Conservation (phyloP, 23 red algal genomes). For the Gracilaria domingensis region DNA sequence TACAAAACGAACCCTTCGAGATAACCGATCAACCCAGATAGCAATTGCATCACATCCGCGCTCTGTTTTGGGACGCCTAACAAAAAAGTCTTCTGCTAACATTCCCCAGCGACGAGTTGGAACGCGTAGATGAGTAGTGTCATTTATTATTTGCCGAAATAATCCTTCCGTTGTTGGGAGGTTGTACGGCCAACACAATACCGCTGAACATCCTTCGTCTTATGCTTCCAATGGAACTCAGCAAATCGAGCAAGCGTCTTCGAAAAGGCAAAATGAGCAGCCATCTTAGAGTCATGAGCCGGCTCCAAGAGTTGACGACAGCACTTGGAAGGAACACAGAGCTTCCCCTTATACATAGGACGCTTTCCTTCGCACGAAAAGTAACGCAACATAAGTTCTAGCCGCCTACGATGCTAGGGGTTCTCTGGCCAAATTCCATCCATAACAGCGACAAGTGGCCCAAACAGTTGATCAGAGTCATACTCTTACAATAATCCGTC, state of each 20-base stretch:
- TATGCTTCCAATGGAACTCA: slow-evolving; percentile 29
- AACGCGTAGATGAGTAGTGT: not conserved
- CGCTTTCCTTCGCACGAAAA: not conserved
- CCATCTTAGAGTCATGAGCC: not conserved
- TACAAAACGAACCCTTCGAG: slow-evolving; percentile 21
- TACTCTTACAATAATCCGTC: not conserved
- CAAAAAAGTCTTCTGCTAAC: not conserved
- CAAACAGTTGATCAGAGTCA: slow-evolving; percentile 41
- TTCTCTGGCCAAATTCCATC: not conserved
- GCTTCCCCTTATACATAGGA: slow-evolving; percentile 12
- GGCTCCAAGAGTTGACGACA: not conserved
- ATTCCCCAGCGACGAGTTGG: slow-evolving; percentile 26
- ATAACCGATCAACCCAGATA: slow-evolving; percentile 29
- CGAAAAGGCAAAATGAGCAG: not conserved
- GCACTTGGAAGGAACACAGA: slow-evolving; percentile 20
- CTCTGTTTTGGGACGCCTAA: not conserved
- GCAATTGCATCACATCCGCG: slow-evolving; percentile 34
- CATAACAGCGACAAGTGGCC: not conserved
- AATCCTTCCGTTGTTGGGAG: slow-evolving; percentile 43
- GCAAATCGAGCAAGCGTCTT: slow-evolving; percentile 2
- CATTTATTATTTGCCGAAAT: not conserved
- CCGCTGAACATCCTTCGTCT: not conserved
- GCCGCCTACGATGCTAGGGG: not conserved
- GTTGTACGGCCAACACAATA: not conserved
- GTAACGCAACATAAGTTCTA: not conserved